A percentile compares a stretch with the other conserved stretches of the same genome.
Evolutionary conservation across 768 basidiomycete species (phyloP).

Genomic region (Phanerodontia chrysosporium): DNA sequence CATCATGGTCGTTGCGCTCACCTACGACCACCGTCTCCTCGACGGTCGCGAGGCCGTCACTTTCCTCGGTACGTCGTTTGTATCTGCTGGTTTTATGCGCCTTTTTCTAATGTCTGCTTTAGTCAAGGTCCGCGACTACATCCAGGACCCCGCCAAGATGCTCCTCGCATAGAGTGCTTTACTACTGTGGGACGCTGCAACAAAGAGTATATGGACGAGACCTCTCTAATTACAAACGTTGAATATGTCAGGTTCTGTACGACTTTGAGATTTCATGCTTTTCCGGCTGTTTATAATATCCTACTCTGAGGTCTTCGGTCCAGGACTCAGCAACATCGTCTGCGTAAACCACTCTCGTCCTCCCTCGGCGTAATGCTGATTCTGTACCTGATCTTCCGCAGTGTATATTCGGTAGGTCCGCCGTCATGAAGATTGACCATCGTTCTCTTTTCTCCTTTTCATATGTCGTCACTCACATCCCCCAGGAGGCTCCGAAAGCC

Average conservation of each 20-base stretch:
- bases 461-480: too few species aligned
- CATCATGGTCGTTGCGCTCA: conserved; percentile 92
- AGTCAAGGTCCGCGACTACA: conserved; percentile 91
- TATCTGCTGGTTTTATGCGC: background rate
- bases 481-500: too few species aligned
- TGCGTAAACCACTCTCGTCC: too few species aligned
- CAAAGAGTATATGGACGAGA: background rate
- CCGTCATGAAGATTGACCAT: too few species aligned
- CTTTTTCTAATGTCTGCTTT: background rate
- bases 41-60: conserved; percentile 96
- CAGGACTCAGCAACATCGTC: too few species aligned
- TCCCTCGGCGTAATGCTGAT: too few species aligned
- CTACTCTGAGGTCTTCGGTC: too few species aligned
- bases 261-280: too few species aligned
- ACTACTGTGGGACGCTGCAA: background rate
- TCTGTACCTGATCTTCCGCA: too few species aligned
- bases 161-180: conserved; percentile 46
- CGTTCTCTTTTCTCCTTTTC: too few species aligned
- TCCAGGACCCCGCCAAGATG: conserved; percentile 95
- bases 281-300: too few species aligned
- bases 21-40: conserved; percentile 93
- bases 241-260: background rate
- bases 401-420: too few species aligned
- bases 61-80: conserved; percentile 79
- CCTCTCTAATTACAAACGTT: background rate